Conservation (phyloP, 495 filamentous ascomycete species). For the Cetradonia linearis region DNA sequence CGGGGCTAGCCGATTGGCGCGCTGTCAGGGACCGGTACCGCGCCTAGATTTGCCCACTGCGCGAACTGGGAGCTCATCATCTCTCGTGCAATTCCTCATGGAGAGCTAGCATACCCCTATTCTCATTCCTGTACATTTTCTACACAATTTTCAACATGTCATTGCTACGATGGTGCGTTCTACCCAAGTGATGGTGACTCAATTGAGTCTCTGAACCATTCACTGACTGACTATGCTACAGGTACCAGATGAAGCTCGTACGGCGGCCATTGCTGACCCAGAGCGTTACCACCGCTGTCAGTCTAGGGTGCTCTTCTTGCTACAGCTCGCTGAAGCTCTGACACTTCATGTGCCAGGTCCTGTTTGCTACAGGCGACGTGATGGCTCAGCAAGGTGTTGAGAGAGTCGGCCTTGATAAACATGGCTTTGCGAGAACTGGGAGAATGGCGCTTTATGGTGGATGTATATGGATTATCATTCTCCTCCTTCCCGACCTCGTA, state of each 20-base stretch:
- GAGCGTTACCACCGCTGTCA: constrained; percentile 68
- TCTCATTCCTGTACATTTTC: not conserved
- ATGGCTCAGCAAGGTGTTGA: constrained; percentile 94
- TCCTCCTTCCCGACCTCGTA: not conserved
- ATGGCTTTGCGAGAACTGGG: constrained; percentile 69
- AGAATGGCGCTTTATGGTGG: constrained; percentile 93
- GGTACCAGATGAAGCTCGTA: constrained; percentile 81
- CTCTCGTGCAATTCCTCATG: not conserved
- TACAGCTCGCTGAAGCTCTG: not conserved
- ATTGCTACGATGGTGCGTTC: constrained; percentile 16
- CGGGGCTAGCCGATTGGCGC: constrained; percentile 9
- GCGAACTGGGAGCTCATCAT: not conserved
- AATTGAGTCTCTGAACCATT: not conserved
- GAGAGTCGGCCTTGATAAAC: constrained; percentile 62
- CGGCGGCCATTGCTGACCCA: constrained; percentile 79
- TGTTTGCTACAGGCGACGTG: constrained; percentile 85
- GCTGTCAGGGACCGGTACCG: constrained; percentile 6
- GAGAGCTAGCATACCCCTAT: not conserved
- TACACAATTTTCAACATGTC: not conserved
- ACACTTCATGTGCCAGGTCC: constrained; percentile 39
- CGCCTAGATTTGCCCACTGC: not conserved
- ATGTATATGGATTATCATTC: constrained; percentile 39
- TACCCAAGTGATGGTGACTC: not conserved
- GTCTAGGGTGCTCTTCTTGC: constrained; percentile 7
- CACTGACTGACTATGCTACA: constrained; percentile 28